These are phyloP conservation scores for Wickerhamiella sergipiensis DNA, from an alignment of 805 yeast genomes.

Conservation along the genomic window DNA sequence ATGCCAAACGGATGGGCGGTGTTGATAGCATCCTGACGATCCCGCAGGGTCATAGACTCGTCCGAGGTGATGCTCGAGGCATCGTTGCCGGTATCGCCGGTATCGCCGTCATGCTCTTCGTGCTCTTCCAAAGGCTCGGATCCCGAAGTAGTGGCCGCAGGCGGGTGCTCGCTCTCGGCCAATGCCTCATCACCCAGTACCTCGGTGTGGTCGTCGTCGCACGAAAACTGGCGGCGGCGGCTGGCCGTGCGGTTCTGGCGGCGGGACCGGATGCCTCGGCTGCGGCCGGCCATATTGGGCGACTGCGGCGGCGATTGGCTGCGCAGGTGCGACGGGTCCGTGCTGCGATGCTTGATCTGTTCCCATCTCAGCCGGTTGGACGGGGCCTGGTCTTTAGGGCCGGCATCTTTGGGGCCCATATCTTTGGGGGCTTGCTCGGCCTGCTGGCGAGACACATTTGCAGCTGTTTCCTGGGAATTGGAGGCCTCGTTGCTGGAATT, in stretches of 20 bases:
- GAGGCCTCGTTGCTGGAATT: not conserved
- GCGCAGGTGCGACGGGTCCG: not conserved
- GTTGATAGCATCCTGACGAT: slow-evolving; percentile 91
- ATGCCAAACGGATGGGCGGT: slow-evolving; percentile 97
- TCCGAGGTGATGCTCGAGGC: slow-evolving; percentile 32
- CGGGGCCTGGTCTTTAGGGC: not conserved
- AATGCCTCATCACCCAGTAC: not conserved
- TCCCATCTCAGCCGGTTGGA: not conserved
- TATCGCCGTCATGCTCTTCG: slow-evolving; percentile 18
- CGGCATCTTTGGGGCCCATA: not conserved
- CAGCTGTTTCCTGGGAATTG: not conserved
- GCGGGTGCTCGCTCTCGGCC: slow-evolving; percentile 11
- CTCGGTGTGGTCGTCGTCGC: slow-evolving; percentile 11
- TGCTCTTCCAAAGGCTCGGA: not conserved
- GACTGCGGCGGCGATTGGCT: not conserved
- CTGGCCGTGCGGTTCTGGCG: not conserved
- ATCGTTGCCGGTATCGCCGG: slow-evolving; percentile 25
- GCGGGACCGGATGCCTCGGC: not conserved
- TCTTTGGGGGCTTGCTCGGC: not conserved
- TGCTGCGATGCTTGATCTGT: not conserved
- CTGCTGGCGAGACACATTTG: too few relatives aligned
- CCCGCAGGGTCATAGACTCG: slow-evolving; percentile 79
- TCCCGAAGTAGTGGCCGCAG: not conserved
- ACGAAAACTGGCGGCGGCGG: slow-evolving; percentile 7
- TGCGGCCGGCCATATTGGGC: not conserved